Base-by-base conservation (phyloP, 345 rosid species). In the Moringa oleifera region DNA sequence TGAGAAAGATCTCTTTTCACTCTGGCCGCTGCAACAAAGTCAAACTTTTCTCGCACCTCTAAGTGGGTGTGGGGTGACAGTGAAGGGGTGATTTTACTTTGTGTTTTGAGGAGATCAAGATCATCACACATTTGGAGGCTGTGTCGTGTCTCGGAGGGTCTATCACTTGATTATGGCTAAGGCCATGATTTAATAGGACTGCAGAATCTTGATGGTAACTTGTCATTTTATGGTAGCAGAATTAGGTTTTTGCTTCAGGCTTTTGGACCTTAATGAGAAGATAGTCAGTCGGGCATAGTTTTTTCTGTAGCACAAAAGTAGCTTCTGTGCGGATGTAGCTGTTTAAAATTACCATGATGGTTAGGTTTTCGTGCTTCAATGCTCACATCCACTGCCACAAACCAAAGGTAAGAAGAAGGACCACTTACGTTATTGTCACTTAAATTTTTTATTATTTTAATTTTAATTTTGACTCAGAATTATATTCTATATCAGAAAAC, bases 111-210 rank as follows among this genome's bases (percentile, higher is more conserved):
- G 75, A 77, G 90, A 79, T 83, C 97, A 25, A 81, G 80, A 65
- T 90, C 97, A 18, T 89, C 93, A 20, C 73, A 83, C 76, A 71
- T 90, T 69, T 95, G 97, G 99, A 88, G 95, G 66, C 67, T 95
- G 62, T 84, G 91, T 68, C 96, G 97, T 75, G 81, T 85, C 67
- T 95, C 88, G 1, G 86, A 77, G 83, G 96, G 97, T 56, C 69
- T 89, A 62, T 83, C 89, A 0, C 91, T 88, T 73, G 97, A 95
- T 85, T 95, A 91, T 68, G 99, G 99, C 95, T 95, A 91, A 91
- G 73, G 67, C 67, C 54, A 57, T 21, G 0, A 62, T 64, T 16
- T 23, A 62, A 73, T 62, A 66, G 71, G 36, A 53, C 47, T 75
- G 64, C 46, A 0, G 53, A 58, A 78, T 60, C 64, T 82, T 64